These are phyloP conservation scores for Diplodia scrobiculata DNA, from an alignment of 2,329 filamentous ascomycete genomes.

Conservation along the genomic window DNA sequence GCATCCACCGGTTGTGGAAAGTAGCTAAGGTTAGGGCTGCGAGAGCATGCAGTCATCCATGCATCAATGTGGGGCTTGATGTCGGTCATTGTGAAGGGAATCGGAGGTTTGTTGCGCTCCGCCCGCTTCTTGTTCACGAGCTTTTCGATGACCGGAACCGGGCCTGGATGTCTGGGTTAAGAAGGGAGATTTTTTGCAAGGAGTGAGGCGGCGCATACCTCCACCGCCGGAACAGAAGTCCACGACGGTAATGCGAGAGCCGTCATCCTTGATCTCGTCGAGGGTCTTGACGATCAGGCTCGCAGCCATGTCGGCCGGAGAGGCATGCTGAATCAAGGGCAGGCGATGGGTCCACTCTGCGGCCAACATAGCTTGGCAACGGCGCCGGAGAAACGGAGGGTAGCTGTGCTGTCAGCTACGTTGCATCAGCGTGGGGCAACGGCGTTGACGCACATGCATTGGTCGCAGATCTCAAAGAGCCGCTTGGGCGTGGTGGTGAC, in stretches of 20 bases:
- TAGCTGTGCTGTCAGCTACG: constrained; percentile 55
- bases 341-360: constrained; percentile 64
- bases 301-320: constrained; percentile 64
- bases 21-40: constrained; percentile 61
- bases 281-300: constrained; percentile 53
- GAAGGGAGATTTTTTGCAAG: not conserved
- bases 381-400: constrained; percentile 64
- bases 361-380: constrained; percentile 66
- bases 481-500: constrained; percentile 31
- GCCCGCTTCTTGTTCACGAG: constrained; percentile 38
- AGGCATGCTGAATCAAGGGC: constrained; percentile 59
- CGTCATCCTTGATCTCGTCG: constrained; percentile 18
- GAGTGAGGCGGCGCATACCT: constrained; percentile 44
- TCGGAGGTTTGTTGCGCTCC: constrained; percentile 32
- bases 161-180: constrained; percentile 34
- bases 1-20: constrained; percentile 67
- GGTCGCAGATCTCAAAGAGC: constrained; percentile 40
- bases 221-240: constrained; percentile 78
- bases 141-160: constrained; percentile 43
- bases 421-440: no score
- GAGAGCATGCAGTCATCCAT: constrained; percentile 38
- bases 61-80: constrained; percentile 45
- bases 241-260: constrained; percentile 60
- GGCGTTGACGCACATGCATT: constrained; percentile 34
- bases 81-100: constrained; percentile 48